phyloP scores from a whole-genome alignment of 2,329 filamentous ascomycete genomes.

The Ophiostoma ips region DNA sequence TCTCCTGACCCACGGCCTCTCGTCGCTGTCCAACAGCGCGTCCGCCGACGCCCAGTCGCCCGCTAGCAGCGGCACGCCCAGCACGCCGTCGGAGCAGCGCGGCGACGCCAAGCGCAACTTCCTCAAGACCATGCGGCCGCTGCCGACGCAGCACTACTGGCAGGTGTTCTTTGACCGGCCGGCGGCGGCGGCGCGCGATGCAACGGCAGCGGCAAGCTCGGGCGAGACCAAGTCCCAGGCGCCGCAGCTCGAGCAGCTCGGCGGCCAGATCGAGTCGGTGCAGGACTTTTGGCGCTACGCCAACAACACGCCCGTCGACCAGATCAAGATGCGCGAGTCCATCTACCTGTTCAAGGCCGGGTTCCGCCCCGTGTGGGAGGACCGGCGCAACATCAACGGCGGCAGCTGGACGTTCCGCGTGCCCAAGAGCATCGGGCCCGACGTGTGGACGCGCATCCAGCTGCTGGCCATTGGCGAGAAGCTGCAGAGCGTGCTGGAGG shows the following conservation, averaged over 20 bases:
- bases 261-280: constrained; percentile 57
- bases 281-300: constrained; percentile 77
- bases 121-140: constrained; percentile 55
- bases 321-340: constrained; percentile 63
- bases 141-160: constrained; percentile 72
- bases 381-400: constrained; percentile 71
- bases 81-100: constrained; percentile 59
- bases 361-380: constrained; percentile 68
- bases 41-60: constrained; percentile 41
- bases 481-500: constrained; percentile 58
- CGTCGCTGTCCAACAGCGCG: constrained; percentile 41
- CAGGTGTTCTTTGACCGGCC: constrained; percentile 52
- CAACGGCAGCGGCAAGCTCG: too few species aligned
- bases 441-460: constrained; percentile 71
- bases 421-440: constrained; percentile 56
- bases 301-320: constrained; percentile 66
- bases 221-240: constrained; percentile 31
- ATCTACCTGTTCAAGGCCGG: constrained; percentile 70
- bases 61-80: constrained; percentile 39
- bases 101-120: constrained; percentile 76
- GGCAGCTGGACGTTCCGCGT: constrained; percentile 91
- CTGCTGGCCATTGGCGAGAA: constrained; percentile 73
- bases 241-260: constrained; percentile 46
- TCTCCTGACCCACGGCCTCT: constrained; percentile 49
- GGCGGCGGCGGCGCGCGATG: neutral